These are phyloP conservation scores for Psilocybe azurescens DNA, from an alignment of 768 basidiomycete genomes.

Conservation along the genomic window DNA sequence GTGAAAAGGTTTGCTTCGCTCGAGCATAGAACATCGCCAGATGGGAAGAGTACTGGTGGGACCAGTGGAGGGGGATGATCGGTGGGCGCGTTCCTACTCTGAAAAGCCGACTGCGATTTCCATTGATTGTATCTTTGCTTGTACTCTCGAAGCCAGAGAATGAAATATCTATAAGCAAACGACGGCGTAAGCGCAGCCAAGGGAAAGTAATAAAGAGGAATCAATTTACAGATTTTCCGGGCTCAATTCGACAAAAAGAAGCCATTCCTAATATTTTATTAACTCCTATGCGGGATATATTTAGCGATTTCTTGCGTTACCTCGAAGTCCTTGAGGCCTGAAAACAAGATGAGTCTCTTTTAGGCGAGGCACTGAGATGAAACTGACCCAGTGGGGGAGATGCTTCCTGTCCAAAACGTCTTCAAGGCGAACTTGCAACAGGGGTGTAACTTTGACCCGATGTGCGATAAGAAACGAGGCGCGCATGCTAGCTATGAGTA, in stretches of 20 bases:
- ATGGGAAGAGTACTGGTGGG: constrained; percentile 51
- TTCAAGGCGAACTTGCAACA: constrained; percentile 70
- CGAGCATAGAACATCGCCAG: constrained; percentile 79
- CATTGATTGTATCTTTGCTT: constrained; percentile 52
- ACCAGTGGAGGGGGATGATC: constrained; percentile 39
- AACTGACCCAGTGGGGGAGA: constrained; percentile 69
- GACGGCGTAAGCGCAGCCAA: constrained; percentile 14
- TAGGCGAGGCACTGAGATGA: neutral
- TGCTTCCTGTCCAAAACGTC: constrained; percentile 80
- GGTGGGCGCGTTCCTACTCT: constrained; percentile 31
- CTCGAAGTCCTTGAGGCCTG: constrained; percentile 76
- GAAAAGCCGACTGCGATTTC: constrained; percentile 41
- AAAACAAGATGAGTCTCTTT: neutral
- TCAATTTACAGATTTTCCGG: constrained; percentile 72
- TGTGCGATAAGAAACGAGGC: constrained; percentile 9
- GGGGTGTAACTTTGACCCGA: constrained; percentile 57
- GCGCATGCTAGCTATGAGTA: constrained; percentile 3
- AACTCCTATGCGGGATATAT: neutral
- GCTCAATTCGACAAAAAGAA: constrained; percentile 76
- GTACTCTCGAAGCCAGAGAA: constrained; percentile 84
- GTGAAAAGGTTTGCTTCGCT: constrained; percentile 85
- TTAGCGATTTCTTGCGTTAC: constrained; percentile 27
- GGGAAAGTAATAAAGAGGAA: constrained; percentile 4
- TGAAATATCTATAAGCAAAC: constrained; percentile 61
- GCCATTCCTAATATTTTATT: constrained; percentile 63